Base-by-base conservation (phyloP, 345 rosid genomes). In the Cochlearia excelsa region DNA sequence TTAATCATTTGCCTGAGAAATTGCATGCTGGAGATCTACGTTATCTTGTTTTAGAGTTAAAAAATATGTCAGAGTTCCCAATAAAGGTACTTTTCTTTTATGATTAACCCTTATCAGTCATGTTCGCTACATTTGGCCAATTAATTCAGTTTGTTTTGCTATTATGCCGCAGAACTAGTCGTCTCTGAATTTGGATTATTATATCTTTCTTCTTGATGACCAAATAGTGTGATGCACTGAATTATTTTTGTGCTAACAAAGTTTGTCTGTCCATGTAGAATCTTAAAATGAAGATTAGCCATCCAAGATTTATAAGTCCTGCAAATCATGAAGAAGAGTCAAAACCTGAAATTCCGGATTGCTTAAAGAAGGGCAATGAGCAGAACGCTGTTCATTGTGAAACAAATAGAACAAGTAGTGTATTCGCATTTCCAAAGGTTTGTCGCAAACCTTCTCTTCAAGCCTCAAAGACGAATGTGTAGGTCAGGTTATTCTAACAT, bases 271-370 rank as follows among this genome's bases (percentile, higher is more conserved):
- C 11, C 48, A 56, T 57, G 53, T 92, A 93, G 99, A 85, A 93
- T 67, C 78, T 93, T 76, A 93, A 90, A 79, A 90, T 93, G 95
- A 93, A 85, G 80, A 76, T 87, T 59, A 84, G 84, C 66, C 77
- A 90, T 75, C 96, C 92, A 31, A 85, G 96, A 75, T 84, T 79
- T 72, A 66, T 93, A 37, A 72, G 49, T 69, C 54, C 81, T 68
- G 97, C 82, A 75, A 78, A 66, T 49, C 74, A 35, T 47, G 67
- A 54, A 62, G 82, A 75, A 42, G 81, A 79, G 54, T 66, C 82
- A 78, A 66, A 75, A 40, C 35, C 59, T 29, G 72, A 77, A 39
- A 75, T 80, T 77, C 92, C 96, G 52, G 79, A 77, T 59, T 87
- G 85, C 87, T 77, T 85, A 48, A 81, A 79, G 59, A 87, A 81